These are phyloP conservation scores for Jamesozyma spencerorum DNA, from an alignment of 805 yeast genomes.

Conservation along the genomic window DNA sequence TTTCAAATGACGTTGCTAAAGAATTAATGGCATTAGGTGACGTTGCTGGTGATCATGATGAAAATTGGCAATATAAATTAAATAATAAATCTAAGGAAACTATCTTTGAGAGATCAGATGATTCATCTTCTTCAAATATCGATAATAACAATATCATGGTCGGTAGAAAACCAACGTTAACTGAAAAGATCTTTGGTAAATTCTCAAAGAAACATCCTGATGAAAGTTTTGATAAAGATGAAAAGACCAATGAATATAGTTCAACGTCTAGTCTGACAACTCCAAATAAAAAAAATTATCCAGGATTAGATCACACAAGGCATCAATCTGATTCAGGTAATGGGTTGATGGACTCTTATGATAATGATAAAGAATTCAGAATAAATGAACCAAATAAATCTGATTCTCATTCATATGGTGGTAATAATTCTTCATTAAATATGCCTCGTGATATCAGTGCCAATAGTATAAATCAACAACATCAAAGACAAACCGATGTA, in stretches of 20 bases:
- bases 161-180: slow-evolving; percentile 16
- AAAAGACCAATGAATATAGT: slow-evolving; percentile 3
- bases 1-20: slow-evolving; percentile 30
- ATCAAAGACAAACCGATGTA: slow-evolving; percentile 2
- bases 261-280: slow-evolving; percentile 8
- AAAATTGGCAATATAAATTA: slow-evolving; percentile 65
- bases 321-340: slow-evolving; percentile 24
- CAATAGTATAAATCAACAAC: slow-evolving; percentile 10
- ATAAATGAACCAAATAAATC: slow-evolving; percentile 9
- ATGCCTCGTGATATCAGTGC: slow-evolving; percentile 17
- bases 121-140: slow-evolving; percentile 11
- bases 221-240: slow-evolving; percentile 1
- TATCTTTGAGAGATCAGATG: slow-evolving; percentile 19
- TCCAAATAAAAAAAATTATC: slow-evolving; percentile 13
- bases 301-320: slow-evolving; percentile 19
- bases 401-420: slow-evolving; percentile 5
- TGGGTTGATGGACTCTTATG: slow-evolving; percentile 23
- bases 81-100: slow-evolving; percentile 8
- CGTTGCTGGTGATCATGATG: slow-evolving; percentile 72
- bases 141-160: slow-evolving; percentile 29
- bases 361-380: slow-evolving; percentile 12
- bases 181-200: slow-evolving; percentile 19
- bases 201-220: slow-evolving; percentile 12
- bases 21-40: slow-evolving; percentile 67
- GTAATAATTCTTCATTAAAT: slow-evolving; percentile 1